Base-by-base conservation (phyloP, 1,139 yeast genomes). In the Candida tetrigidarum region DNA sequence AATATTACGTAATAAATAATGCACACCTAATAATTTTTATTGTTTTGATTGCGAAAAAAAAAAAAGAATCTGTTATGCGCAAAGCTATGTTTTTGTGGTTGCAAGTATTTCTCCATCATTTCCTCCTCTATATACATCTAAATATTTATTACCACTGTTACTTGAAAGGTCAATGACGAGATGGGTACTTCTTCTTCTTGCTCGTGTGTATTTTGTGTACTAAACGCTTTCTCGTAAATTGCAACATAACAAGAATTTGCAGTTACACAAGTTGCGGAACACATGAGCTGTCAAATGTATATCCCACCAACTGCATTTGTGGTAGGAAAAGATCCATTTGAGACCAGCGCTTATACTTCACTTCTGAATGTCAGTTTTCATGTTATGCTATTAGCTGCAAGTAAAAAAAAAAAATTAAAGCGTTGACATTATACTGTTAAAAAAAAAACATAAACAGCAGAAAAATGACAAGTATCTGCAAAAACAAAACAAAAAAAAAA, bases 341-440 rank as follows among this genome's bases (percentile, higher is more conserved):
- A 9, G 7, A 23, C 8, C 7, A 23, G n/a, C n/a, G n/a, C n/a
- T n/a, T n/a, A n/a, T n/a, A n/a, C n/a, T n/a, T n/a, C n/a, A n/a
- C n/a, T n/a, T n/a, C n/a, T n/a, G n/a, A n/a, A n/a, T n/a, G n/a
- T 8, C n/a, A 6, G 15, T 18, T 30, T 30, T 30, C 8, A 22
- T 36, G 39, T 23, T 36, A 36, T 36, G 39, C 39, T 15, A 11
- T 10, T 32, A 15, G 35, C 20, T 30, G 35, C 35, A 30, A 30
- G 18, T n/a, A n/a, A n/a, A n/a, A 22, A 22, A 22, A 22, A 22
- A 22, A 22, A 22, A 22, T 22, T 22, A n/a, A n/a, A n/a, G n/a
- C n/a, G n/a, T n/a, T n/a, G n/a, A n/a, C n/a, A n/a, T n/a, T n/a
- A n/a, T n/a, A n/a, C n/a, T n/a, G 18, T 12, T 15, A 10, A 30